These are phyloP conservation scores for Diaporthe citriasiana DNA, from an alignment of 2,329 filamentous ascomycete genomes.

Conservation along the genomic window DNA sequence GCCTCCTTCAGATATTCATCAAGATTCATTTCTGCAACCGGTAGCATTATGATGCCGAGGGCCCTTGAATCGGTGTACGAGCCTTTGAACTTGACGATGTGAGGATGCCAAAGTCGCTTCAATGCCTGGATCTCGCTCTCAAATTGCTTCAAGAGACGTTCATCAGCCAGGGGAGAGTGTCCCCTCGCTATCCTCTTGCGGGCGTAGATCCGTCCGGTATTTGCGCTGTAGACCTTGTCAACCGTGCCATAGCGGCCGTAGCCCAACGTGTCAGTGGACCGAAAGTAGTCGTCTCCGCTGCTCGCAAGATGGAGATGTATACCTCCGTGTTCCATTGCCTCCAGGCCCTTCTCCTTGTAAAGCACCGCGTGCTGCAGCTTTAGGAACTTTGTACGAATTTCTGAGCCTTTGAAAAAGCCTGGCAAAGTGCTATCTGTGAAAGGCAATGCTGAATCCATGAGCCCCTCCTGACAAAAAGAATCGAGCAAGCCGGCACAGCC, in stretches of 20 bases:
- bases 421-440: constrained; percentile 8
- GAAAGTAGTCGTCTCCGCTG: constrained; percentile 3
- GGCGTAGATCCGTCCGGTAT: neutral
- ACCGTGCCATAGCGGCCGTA: neutral
- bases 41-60: neutral
- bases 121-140: constrained; percentile 12
- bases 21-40: constrained; percentile 1
- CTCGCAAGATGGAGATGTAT: neutral
- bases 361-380: neutral
- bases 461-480: neutral
- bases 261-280: neutral
- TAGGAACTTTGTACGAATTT: neutral
- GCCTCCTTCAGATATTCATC: neutral
- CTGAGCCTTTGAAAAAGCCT: neutral
- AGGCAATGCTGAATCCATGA: neutral
- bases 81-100: constrained; percentile 4
- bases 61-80: neutral
- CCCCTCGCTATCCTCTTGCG: neutral
- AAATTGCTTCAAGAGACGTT: neutral
- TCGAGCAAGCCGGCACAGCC: neutral
- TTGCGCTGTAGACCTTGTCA: neutral
- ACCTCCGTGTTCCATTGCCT: neutral
- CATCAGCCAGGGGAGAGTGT: neutral
- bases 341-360: neutral
- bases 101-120: neutral